Evolutionary conservation across 805 yeast species (phyloP).

Genomic region (Candida nanaspora): DNA sequence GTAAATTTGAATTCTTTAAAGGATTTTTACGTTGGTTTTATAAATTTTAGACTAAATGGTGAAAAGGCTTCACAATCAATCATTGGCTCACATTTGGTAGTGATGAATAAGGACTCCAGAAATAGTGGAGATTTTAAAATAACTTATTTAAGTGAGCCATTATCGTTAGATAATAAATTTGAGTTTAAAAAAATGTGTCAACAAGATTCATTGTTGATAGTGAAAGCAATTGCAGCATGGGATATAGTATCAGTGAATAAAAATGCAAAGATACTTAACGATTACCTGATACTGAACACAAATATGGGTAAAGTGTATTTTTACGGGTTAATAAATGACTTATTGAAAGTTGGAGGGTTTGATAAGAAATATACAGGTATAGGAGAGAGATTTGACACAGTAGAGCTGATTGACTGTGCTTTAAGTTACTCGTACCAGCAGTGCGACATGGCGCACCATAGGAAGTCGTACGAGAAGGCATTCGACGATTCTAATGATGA

Average conservation of each 20-base stretch:
- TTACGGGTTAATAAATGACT: conserved; percentile 1
- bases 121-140: neutral
- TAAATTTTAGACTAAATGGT: neutral
- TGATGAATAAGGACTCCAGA: neutral
- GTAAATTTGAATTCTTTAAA: neutral
- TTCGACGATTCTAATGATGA: too few relatives aligned
- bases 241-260: neutral
- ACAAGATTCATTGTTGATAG: neutral
- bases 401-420: neutral
- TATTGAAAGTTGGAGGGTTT: neutral
- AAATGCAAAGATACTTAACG: neutral
- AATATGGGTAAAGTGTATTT: neutral
- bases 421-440: neutral
- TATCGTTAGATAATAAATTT: neutral
- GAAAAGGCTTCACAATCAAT: neutral
- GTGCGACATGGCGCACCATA: neutral
- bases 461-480: too few relatives aligned
- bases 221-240: conserved; percentile 1
- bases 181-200: neutral
- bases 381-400: neutral
- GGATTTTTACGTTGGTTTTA: conserved; percentile 1
- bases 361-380: neutral
- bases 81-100: neutral
- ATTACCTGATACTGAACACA: neutral
- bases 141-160: neutral